These are phyloP conservation scores for Xylaria sp. DNA, from an alignment of 2,329 filamentous ascomycete genomes.

Conservation along the genomic window DNA sequence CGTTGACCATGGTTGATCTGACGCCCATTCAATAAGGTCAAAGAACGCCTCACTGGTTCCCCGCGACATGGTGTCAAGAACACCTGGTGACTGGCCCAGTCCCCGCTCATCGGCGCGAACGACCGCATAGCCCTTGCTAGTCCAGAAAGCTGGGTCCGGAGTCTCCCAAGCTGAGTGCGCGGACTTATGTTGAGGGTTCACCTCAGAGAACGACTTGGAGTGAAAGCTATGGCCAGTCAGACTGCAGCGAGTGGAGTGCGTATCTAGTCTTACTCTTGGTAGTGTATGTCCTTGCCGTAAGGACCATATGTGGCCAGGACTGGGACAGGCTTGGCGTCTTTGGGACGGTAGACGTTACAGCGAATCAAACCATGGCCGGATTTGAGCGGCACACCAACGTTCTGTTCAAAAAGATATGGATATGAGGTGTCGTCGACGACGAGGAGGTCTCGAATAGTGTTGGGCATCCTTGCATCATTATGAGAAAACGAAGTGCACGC, in stretches of 20 bases:
- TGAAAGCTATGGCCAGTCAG: conserved; percentile 45
- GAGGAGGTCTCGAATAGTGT: too few relatives aligned
- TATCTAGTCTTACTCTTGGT: conserved; percentile 46
- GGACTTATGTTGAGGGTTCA: conserved; percentile 59
- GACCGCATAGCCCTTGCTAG: conserved; percentile 57
- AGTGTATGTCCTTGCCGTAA: conserved; percentile 75
- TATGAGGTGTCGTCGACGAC: too few relatives aligned
- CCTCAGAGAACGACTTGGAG: conserved; percentile 50
- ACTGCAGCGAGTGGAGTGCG: too few relatives aligned
- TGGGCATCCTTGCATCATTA: too few relatives aligned
- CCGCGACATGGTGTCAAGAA: conserved; percentile 55
- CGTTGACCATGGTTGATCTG: conserved; percentile 53
- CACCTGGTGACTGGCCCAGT: conserved; percentile 52
- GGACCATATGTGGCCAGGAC: conserved; percentile 75
- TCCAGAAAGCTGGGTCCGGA: conserved; percentile 63
- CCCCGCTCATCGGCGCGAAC: conserved; percentile 59
- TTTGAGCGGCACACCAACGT: too few relatives aligned
- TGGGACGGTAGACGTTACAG: too few relatives aligned
- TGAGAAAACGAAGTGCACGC: too few relatives aligned
- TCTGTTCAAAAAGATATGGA: too few relatives aligned
- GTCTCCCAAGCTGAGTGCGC: conserved; percentile 64
- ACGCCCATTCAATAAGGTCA: conserved; percentile 56
- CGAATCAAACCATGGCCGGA: too few relatives aligned
- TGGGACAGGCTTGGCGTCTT: too few relatives aligned
- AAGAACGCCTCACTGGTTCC: conserved; percentile 55